Percentiles rank a stretch among this genome's conserved stretches.
phyloP scores from a whole-genome alignment of 129 eudicot species.

The Glebionis coronaria region DNA sequence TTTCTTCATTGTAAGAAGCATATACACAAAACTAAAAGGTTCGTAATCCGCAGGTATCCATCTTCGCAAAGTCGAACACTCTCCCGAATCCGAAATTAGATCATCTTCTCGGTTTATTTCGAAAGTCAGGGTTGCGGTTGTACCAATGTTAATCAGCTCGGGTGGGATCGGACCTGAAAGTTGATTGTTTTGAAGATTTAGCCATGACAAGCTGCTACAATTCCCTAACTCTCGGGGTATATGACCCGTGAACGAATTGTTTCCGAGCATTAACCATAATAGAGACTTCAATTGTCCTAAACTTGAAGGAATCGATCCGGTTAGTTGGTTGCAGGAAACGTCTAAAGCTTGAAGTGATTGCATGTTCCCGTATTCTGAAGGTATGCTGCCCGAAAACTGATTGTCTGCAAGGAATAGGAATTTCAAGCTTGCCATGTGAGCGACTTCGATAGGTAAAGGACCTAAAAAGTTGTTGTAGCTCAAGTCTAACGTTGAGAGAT shows the following conservation, averaged over 20 bases:
- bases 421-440: slow-evolving; percentile 51
- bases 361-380: slow-evolving; percentile 66
- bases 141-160: slow-evolving; percentile 50
- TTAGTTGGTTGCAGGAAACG: slow-evolving; percentile 62
- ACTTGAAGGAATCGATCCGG: slow-evolving; percentile 66
- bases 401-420: slow-evolving; percentile 69
- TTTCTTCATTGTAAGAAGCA: slow-evolving; percentile 67
- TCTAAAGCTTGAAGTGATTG: slow-evolving; percentile 69
- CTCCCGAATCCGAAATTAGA: slow-evolving; percentile 67
- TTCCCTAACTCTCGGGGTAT: slow-evolving; percentile 83
- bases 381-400: slow-evolving; percentile 62
- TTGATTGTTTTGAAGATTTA: slow-evolving; percentile 73
- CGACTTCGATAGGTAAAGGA: slow-evolving; percentile 54
- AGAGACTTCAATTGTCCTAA: slow-evolving; percentile 70
- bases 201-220: slow-evolving; percentile 86
- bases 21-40: slow-evolving; percentile 83
- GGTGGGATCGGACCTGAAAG: slow-evolving; percentile 60
- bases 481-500: slow-evolving; percentile 61
- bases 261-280: slow-evolving; percentile 86
- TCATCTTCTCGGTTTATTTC: slow-evolving; percentile 39
- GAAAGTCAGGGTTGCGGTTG: slow-evolving; percentile 56
- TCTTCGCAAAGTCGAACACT: slow-evolving; percentile 71
- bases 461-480: slow-evolving; percentile 83
- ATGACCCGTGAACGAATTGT: slow-evolving; percentile 64
- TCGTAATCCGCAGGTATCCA: slow-evolving; percentile 98